Conservation (phyloP, 2,329 filamentous ascomycete genomes). For the Cladorrhinum sp. region DNA sequence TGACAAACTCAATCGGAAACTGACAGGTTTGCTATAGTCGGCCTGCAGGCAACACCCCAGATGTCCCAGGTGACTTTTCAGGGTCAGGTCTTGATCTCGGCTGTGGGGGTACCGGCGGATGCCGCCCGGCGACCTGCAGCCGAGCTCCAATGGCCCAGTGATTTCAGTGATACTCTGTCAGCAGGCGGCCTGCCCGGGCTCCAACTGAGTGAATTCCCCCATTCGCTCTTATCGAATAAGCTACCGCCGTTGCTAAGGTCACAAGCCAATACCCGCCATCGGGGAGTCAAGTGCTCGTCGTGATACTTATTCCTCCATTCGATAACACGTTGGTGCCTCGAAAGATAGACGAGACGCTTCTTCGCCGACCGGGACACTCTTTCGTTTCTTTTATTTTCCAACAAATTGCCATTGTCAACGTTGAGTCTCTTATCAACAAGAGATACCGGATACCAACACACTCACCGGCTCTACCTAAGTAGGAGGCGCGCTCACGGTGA, state of each 20-base stretch:
- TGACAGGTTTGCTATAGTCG: background rate
- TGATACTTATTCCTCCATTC: background rate
- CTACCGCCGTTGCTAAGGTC: constrained; percentile 2
- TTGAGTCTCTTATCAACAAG: background rate
- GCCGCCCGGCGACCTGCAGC: background rate
- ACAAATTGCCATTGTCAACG: background rate
- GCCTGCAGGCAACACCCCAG: background rate
- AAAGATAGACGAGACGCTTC: background rate
- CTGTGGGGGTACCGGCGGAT: constrained; percentile 2
- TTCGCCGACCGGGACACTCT: background rate
- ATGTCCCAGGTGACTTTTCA: constrained; percentile 1
- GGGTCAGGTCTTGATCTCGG: background rate
- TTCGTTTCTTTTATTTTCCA: background rate
- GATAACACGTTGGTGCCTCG: background rate
- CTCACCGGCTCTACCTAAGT: background rate
- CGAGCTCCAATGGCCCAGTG: background rate
- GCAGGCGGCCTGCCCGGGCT: constrained; percentile 11
- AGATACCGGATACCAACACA: background rate
- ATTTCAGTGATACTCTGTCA: constrained; percentile 3
- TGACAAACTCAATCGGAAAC: constrained; percentile 6
- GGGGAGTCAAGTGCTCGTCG: constrained; percentile 5
- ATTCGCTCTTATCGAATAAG: constrained; percentile 8
- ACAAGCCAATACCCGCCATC: constrained; percentile 5
- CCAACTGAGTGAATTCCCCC: background rate
- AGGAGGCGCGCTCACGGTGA: background rate